Base-by-base conservation (phyloP, 1,139 yeast species). In the Geotrichum phurueaensis region DNA sequence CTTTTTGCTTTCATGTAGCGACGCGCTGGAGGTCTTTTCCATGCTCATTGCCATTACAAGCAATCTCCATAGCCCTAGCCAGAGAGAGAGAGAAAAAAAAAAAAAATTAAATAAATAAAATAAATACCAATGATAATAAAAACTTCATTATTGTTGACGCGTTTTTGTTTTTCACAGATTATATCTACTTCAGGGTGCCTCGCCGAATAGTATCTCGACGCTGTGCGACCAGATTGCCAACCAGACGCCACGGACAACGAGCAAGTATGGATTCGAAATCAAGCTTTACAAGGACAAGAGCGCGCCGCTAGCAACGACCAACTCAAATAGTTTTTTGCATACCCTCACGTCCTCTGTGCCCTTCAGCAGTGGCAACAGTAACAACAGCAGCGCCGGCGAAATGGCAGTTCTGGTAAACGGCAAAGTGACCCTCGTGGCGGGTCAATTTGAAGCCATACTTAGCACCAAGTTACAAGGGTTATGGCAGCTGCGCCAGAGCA, bases 401-500 rank as follows among this genome's bases (percentile, higher is more conserved):
- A 76, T 83, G 53, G 78, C 84, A 43, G 78, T 86, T 15, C 75
- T 86, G 56, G 79, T 84, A 47, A 81, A 85, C 23, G 69, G 68
- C 36, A 62, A 64, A 1, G 70, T 68, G 3, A 63, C 72, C 1
- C 68, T 69, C 6, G 67, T 73, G 45, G 69, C 70, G n/a, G 70
- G 71, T 6, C 74, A 71, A 56, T 70, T 70, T 60, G 73, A 70
- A 39, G 64, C 66, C 48, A 68, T 75, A 64, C 61, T 70, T 39
- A 66, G 78, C 29, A 80, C 81, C 48, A 86, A 87, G 68, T 73
- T 89, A 59, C 89, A 85, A 69, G 83, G 90, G 65, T 72, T 86
- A 59, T 89, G 96, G 96, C 75, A 79, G 0, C 79, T 83, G 60
- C 77, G 89, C 62, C 96, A 89, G 71, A 78, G 83, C n/a, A 80